Evolutionary conservation across 202 grass and related monocot genomes (phyloP), one percentile per base, ranked within the genome.

Genomic region (Zoysia matrella): DNA sequence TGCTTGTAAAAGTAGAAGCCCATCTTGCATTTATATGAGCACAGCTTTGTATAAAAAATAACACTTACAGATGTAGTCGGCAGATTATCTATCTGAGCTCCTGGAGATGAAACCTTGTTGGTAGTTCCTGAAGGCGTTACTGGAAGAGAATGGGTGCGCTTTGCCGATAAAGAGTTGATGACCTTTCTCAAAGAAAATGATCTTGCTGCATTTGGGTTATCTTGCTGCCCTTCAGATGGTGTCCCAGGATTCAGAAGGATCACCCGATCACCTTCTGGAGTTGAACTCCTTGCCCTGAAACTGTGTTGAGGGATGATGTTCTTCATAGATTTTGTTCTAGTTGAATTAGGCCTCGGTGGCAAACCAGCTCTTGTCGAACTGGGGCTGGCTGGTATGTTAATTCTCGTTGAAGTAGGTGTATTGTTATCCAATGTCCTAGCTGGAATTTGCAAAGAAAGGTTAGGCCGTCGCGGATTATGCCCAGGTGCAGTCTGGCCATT

Each of bases 361-460:
- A 22, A 22, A 22, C 22, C 22, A 22, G 22, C 22, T 22, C 22
- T 22, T 22, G 22, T 22, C 22, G 55, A 94, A 84, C 80, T 75
- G 75, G 91, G 96, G 42, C 91, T 95, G 18, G 85, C 54, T 30
- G 87, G 78, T 73, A 88, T 82, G 62, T 87, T 88, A 73, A 91
- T 77, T 81, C 89, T 90, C 10, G 91, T 81, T 7, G 94, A 93
- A 72, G 72, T 80, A 54, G 80, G 78, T 12, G 83, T 12, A 57
- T 78, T 57, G 65, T 77, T 91, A 71, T 99, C 96, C 73, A 99
- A 46, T 7, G 85, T 92, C 83, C 96, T 89, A 16, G 76, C 67
- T 82, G 96, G 93, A 88, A 99, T 96, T 80, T 96, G 91, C 72
- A 99, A 83, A 57, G 93, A 85, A 83, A 99, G 93, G 45, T 99